These are phyloP conservation scores for Tympanopsis confertula DNA, from an alignment of 2,329 filamentous ascomycete species.

Conservation along the genomic window DNA sequence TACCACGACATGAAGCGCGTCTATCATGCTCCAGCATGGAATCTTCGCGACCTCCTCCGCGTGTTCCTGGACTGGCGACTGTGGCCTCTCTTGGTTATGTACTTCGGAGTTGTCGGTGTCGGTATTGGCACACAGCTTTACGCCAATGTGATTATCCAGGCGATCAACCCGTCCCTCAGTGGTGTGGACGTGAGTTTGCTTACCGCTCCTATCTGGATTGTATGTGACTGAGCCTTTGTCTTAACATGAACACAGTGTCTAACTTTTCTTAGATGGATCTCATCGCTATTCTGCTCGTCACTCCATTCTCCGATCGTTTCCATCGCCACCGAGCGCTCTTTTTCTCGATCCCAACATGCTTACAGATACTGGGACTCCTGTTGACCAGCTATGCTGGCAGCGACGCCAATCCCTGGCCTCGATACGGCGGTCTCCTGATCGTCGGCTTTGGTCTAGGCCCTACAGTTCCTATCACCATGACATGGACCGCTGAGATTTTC, in stretches of 20 bases:
- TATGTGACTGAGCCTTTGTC: constrained; percentile 27
- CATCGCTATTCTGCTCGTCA: constrained; percentile 74
- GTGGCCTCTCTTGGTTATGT: constrained; percentile 81
- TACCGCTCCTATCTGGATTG: constrained; percentile 86
- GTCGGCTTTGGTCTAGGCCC: constrained; percentile 84
- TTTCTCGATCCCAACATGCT: constrained; percentile 63
- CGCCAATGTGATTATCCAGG: constrained; percentile 72
- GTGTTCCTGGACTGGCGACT: constrained; percentile 78
- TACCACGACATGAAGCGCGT: constrained; percentile 74
- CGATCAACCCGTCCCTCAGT: constrained; percentile 63
- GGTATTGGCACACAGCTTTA: constrained; percentile 85
- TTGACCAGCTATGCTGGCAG: constrained; percentile 61
- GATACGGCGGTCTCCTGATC: constrained; percentile 80
- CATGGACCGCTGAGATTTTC: constrained; percentile 85
- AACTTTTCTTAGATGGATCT: constrained; percentile 57
- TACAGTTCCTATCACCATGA: constrained; percentile 87
- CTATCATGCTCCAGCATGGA: constrained; percentile 68
- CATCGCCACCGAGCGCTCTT: constrained; percentile 68
- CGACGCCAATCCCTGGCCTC: constrained; percentile 59
- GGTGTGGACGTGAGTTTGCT: constrained; percentile 69
- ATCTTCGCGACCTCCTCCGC: constrained; percentile 51
- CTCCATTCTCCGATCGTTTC: constrained; percentile 78
- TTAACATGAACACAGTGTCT: not conserved
- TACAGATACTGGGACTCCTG: constrained; percentile 75
- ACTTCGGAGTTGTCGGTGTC: constrained; percentile 87